Conservation (phyloP, 2,329 filamentous ascomycete species). For the Diaporthe australafricana region DNA sequence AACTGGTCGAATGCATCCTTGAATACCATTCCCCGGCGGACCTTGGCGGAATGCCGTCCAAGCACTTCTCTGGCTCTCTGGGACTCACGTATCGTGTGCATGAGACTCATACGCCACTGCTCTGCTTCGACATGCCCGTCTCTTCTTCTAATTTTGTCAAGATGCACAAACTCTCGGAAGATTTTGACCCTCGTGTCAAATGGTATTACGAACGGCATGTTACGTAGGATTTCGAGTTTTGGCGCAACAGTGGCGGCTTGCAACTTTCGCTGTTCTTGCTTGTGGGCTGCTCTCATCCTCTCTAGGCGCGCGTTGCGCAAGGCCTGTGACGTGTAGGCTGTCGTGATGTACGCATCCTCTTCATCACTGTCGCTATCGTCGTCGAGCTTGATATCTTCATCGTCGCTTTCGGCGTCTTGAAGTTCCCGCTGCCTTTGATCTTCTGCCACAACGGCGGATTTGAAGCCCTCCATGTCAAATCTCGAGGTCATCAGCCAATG, state of each 20-base stretch:
- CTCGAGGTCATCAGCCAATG: slow-evolving; percentile 95
- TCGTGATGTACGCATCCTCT: slow-evolving; percentile 61
- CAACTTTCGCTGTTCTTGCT: slow-evolving; percentile 75
- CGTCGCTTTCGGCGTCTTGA: slow-evolving; percentile 70
- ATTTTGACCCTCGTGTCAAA: slow-evolving; percentile 93
- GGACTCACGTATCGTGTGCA: slow-evolving; percentile 51
- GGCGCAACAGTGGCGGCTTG: slow-evolving; percentile 84
- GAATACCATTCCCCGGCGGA: slow-evolving; percentile 83
- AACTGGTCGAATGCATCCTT: slow-evolving; percentile 88
- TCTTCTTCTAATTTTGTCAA: slow-evolving; percentile 81
- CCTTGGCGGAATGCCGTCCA: slow-evolving; percentile 79
- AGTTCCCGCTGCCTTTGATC: slow-evolving; percentile 82
- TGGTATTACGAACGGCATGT: slow-evolving; percentile 97
- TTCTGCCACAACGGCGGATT: slow-evolving; percentile 86
- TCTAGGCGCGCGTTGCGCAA: slow-evolving; percentile 53
- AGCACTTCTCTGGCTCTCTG: slow-evolving; percentile 52
- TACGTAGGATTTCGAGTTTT: slow-evolving; percentile 88
- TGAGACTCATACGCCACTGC: slow-evolving; percentile 74
- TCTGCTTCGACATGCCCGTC: slow-evolving; percentile 79
- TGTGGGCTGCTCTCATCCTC: slow-evolving; percentile 71
- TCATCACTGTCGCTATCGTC: slow-evolving; percentile 52
- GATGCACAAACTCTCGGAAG: slow-evolving; percentile 89
- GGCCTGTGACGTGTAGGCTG: slow-evolving; percentile 31
- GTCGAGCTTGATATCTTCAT: slow-evolving; percentile 53
- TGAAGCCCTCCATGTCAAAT: slow-evolving; percentile 91